Base-by-base conservation (phyloP, 2,329 filamentous ascomycete genomes). In the Claviceps sp. region DNA sequence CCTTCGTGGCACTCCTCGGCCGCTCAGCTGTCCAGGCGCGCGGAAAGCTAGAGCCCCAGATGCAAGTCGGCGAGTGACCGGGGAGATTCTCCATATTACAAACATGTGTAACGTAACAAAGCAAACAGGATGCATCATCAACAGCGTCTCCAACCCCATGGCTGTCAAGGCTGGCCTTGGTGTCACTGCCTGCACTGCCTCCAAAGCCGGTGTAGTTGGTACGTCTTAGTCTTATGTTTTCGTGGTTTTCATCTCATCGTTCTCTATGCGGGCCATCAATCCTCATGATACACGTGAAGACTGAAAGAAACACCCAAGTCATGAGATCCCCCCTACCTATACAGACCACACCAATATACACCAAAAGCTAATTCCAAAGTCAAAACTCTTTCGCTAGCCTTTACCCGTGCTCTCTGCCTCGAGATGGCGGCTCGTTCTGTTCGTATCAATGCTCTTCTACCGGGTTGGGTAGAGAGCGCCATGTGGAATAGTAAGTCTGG, bases 191-290 rank as follows among this genome's bases (percentile, higher is more conserved):
- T 93, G 93, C 63, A 82, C 85, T 5, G 86, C 87, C 6, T 84
- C 83, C 43, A 95, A 95, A 64, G 87, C 89, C 5, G 89, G 87
- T 2, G 69, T 95, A 1, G 65, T 93, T 16, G 85, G 85, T 76
- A 68, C 58, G 72, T 64, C 47, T 30, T 1, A 30, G 26, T 30
- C 30, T 34, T 34, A 42, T 47, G 34, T 48, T 42, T 36, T n/a
- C 47, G 18, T 51, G n/a, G 41, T 11, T 2, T 52, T 54, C 37
- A 49, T 53, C 30, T 30, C 52, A 18, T 54, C 52, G 49, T 53
- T 48, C 24, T 43, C 44, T 40, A 49, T 55, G 13, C 30, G 30
- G 26, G 30, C 30, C 30, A 34, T 40, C 41, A 48, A 47, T 52
- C 26, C 45, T 40, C 36, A 36, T 26, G 34, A 26, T 18, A 26